Evolutionary conservation across 2,329 filamentous ascomycete genomes (phyloP).

Genomic region (Xylariaceae sp.): DNA sequence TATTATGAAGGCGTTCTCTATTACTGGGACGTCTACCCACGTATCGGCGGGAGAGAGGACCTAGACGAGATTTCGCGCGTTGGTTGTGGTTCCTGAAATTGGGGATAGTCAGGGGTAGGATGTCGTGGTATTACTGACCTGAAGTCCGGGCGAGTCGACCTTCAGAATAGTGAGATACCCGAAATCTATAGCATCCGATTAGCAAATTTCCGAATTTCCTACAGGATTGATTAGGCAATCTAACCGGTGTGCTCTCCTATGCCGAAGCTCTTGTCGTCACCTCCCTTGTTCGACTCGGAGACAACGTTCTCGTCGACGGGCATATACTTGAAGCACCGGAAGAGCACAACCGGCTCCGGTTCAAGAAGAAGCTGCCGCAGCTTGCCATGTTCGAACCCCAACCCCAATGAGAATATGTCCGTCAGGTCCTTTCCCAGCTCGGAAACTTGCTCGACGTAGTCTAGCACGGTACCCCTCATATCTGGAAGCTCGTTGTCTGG

Average conservation of each 20-base stretch:
- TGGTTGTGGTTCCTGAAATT: background rate
- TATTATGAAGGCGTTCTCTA: background rate
- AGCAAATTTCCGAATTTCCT: background rate
- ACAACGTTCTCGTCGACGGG: background rate
- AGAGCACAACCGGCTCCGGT: background rate
- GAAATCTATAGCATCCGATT: background rate
- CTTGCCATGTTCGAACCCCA: background rate
- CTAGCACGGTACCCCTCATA: background rate
- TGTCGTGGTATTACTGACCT: background rate
- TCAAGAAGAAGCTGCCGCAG: background rate
- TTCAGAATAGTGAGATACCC: constrained; percentile 1
- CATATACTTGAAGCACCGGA: constrained; percentile 1
- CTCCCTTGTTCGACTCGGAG: background rate
- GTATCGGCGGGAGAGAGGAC: background rate
- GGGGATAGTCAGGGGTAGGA: background rate
- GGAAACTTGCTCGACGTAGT: background rate
- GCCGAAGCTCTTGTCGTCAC: background rate
- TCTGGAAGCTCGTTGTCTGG: background rate
- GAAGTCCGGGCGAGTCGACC: constrained; percentile 1
- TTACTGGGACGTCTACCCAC: background rate
- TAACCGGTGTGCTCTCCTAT: background rate
- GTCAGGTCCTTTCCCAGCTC: background rate
- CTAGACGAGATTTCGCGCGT: background rate
- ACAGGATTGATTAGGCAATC: background rate
- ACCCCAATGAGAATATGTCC: background rate